phyloP scores from a whole-genome alignment of 768 basidiomycete genomes.

The Rickenella mellea region DNA sequence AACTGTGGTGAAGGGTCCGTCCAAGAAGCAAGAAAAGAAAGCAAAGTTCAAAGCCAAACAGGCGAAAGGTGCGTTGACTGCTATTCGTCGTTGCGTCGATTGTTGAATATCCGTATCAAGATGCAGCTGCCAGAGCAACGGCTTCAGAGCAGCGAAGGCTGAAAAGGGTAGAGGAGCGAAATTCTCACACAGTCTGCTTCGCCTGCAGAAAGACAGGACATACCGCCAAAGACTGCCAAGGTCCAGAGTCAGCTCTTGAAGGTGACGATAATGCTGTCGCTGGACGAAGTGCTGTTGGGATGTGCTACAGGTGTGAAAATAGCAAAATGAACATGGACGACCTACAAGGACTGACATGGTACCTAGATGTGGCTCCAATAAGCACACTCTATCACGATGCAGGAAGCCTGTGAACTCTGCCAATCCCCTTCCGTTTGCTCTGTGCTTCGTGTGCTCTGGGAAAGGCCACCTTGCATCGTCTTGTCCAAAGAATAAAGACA shows the following conservation, averaged over 20 bases:
- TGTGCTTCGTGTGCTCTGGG: conserved; percentile 82
- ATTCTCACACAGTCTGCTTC: conserved; percentile 64
- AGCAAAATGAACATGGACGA: not conserved
- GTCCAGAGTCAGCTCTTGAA: conserved; percentile 34
- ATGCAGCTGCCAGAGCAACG: conserved; percentile 17
- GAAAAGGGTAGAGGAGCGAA: conserved; percentile 50
- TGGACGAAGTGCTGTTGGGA: conserved; percentile 31
- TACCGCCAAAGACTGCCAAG: conserved; percentile 73
- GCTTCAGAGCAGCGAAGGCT: conserved; percentile 52
- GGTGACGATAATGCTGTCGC: conserved; percentile 14
- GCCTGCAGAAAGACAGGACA: conserved; percentile 82
- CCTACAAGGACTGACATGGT: not conserved
- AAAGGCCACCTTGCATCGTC: conserved; percentile 80
- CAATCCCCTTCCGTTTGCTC: conserved; percentile 77
- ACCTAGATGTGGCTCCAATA: conserved; percentile 69
- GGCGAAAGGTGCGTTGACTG: conserved; percentile 13
- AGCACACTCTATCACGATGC: conserved; percentile 75
- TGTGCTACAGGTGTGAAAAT: conserved; percentile 58
- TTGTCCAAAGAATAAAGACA: conserved; percentile 72
- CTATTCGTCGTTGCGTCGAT: not conserved
- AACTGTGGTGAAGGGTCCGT: conserved; percentile 12
- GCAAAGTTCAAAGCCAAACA: conserved; percentile 16
- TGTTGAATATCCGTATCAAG: conserved; percentile 5
- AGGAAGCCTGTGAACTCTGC: conserved; percentile 49
- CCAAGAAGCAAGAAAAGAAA: conserved; percentile 13